Evolutionary conservation across 305 asterid species (phyloP), one percentile per base, ranked within the genome.

Genomic region (Fraxinus albicans): DNA sequence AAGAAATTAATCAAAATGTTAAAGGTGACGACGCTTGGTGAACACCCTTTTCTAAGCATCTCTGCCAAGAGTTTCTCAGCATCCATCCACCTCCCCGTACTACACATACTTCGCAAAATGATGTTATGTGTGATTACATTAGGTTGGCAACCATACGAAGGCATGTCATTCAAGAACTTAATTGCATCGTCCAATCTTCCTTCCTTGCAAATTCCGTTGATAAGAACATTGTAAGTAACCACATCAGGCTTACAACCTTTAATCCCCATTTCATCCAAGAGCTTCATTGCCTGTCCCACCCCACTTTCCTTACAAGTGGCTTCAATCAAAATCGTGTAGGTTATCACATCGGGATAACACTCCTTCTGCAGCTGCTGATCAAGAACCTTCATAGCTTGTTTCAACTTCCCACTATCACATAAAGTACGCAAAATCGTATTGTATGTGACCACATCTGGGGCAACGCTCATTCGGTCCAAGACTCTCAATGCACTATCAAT

Each of bases 11-110:
- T 94, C 91, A 95, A 84, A 77, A 94, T 95, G 80, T 95, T 94
- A 76, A 93, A 95, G 0, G 98, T 95, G 44, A 94, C 97, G n/a
- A 95, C 97, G 53, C 96, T 95, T 1, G 99, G 99, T 5, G 97
- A 87, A 83, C 97, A 92, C 0, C 96, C 96, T 83, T 91, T 93
- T 40, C 88, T 86, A 82, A 91, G 88, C 99, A 95, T 95, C 82
- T 95, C 98, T 0, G 90, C 85, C 76, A 95, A 83, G 53, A 95
- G 89, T 19, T 88, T 94, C 92, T 94, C 96, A 0, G 97, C 98
- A 83, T 95, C 98, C 95, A 87, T 89, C 99, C 99, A 95, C 87
- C 94, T 90, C 29, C 97, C 98, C 0, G 90, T 80, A 80, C 94
- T 90, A 85, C 98, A 95, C 98, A 95, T 89, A 73, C 98, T 91